phyloP scores from a whole-genome alignment of 495 filamentous ascomycete species.

The Recurvomyces mirabilis region DNA sequence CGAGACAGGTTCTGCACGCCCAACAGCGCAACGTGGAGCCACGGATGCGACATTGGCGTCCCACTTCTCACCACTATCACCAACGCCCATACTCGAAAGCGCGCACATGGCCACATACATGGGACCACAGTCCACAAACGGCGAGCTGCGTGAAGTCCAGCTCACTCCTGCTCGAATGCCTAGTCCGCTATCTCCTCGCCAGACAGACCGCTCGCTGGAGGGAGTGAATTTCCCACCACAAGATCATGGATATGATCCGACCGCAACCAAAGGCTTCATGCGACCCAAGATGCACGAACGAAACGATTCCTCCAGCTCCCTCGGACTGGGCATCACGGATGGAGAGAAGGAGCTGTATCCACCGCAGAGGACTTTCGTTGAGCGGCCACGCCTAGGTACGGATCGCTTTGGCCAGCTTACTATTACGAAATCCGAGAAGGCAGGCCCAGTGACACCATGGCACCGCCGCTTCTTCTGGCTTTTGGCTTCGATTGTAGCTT shows the following conservation, averaged over 20 bases:
- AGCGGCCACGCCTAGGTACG: not conserved
- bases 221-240: too few relatives aligned
- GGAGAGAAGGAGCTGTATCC: conserved; percentile 12
- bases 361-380: not conserved
- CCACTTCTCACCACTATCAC: conserved; percentile 1
- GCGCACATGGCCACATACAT: conserved; percentile 12
- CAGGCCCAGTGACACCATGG: conserved; percentile 3
- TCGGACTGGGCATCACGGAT: conserved; percentile 5
- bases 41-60: conserved; percentile 3
- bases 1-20: not conserved
- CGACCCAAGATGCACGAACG: conserved; percentile 4
- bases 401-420: conserved; percentile 8
- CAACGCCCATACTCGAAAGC: conserved; percentile 13
- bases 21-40: not conserved
- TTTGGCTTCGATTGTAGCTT: not conserved
- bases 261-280: too few relatives aligned
- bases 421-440: not conserved
- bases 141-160: conserved; percentile 9
- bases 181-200: not conserved
- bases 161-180: not conserved
- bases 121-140: conserved; percentile 6
- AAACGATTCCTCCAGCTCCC: conserved; percentile 5
- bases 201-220: too few relatives aligned
- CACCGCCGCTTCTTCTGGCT: conserved; percentile 13
- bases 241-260: too few relatives aligned